Evolutionary conservation across 2,329 filamentous ascomycete genomes (phyloP).

Genomic region (Nemania serpens): DNA sequence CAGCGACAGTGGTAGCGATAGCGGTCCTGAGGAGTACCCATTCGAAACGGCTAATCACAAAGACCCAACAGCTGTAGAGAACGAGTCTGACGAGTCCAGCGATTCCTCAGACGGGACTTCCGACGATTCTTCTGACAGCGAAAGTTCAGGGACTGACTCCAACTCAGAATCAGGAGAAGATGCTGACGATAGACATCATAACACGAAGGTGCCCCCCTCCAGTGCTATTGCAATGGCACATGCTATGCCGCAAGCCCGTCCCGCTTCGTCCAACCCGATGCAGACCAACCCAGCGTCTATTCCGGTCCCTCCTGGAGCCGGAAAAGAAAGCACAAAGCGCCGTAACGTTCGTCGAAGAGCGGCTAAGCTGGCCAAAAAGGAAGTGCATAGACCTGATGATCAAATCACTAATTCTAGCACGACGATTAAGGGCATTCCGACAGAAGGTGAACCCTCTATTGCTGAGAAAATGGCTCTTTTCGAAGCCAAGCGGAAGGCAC

Average conservation of each 20-base stretch:
- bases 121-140: conserved; percentile 9
- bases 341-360: conserved; percentile 56
- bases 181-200: neutral
- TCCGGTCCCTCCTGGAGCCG: conserved; percentile 42
- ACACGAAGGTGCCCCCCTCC: neutral
- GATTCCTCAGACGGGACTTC: conserved; percentile 17
- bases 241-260: neutral
- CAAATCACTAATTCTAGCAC: neutral
- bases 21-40: conserved; percentile 31
- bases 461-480: conserved; percentile 48
- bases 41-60: neutral
- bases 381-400: conserved; percentile 24
- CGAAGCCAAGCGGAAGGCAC: conserved; percentile 53
- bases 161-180: conserved; percentile 17
- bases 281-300: neutral
- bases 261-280: neutral
- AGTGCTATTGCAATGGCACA: neutral
- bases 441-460: conserved; percentile 22
- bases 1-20: conserved; percentile 34
- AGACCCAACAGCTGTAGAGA: neutral
- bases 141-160: neutral
- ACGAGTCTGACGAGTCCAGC: conserved; percentile 13
- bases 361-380: conserved; percentile 42
- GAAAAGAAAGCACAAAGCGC: conserved; percentile 52
- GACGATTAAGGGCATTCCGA: neutral